These are phyloP conservation scores for Talaromyces wortmannii DNA, from an alignment of 495 filamentous ascomycete genomes.

Conservation along the genomic window DNA sequence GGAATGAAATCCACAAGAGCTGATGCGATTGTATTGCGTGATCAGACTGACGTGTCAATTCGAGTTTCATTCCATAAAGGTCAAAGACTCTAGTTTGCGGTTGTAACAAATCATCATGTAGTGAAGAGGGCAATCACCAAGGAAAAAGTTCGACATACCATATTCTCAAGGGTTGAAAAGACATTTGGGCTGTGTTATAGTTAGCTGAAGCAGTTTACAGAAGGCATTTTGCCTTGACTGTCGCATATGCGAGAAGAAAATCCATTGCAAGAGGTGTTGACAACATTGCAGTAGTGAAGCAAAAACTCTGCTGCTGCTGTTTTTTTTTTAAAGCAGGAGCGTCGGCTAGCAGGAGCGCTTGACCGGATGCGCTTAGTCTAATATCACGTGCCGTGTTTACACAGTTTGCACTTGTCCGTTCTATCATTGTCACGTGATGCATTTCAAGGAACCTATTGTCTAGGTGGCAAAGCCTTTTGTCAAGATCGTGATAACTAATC, in stretches of 20 bases:
- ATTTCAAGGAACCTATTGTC: neutral
- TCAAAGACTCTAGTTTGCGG: constrained; percentile 99
- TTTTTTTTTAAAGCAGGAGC: constrained; percentile 1
- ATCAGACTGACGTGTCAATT: constrained; percentile 99
- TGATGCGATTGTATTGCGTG: neutral
- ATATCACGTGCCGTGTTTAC: neutral
- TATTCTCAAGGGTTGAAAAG: neutral
- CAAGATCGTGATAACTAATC: too few relatives aligned
- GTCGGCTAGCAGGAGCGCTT: constrained; percentile 3
- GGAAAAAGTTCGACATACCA: neutral
- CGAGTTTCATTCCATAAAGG: constrained; percentile 82
- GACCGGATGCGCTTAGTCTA: neutral
- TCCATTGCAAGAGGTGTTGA: too few relatives aligned
- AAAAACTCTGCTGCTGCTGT: neutral
- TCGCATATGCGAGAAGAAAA: too few relatives aligned
- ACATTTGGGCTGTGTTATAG: neutral
- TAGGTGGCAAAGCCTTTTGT: neutral
- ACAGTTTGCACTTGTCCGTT: constrained; percentile 1
- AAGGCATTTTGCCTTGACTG: neutral
- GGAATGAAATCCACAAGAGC: neutral
- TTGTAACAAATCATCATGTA: constrained; percentile 69
- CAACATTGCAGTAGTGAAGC: neutral
- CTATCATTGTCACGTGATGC: neutral
- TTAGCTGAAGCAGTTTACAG: neutral
- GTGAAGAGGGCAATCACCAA: constrained; percentile 6